Base-by-base conservation (phyloP, 2,329 filamentous ascomycete genomes). In the Talaromyces verruculosus region DNA sequence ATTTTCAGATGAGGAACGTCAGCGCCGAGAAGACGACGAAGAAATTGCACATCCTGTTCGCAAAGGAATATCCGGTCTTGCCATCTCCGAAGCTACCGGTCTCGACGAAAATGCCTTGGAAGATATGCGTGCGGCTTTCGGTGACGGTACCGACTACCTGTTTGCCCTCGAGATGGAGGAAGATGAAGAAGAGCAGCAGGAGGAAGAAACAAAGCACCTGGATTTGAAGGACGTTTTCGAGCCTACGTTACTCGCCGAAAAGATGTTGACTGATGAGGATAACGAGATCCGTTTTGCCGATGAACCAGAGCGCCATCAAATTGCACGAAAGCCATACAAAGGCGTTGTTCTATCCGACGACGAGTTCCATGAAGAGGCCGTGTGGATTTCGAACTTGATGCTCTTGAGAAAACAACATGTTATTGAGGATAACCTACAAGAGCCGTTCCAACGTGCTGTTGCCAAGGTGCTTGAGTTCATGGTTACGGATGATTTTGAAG, bases 141-240 rank as follows among this genome's bases (percentile, higher is more conserved):
- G 95, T 68, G 92, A 96, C 74, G 94, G 95, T 65, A 92, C 92
- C 69, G 95, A 99, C 74, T 99, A 98, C 75, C 89, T 93, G 71
- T 99, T 96, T 89, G 95, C 94, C 8, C 82, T 99, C 58, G 91
- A 94, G 62, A 84, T 94, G 73, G 93, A 98, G 77, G 91, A 95
- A 55, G 89, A 93, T 60, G 90, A 93, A 70, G 85, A 88, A 65
- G 91, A 96, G 70, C 89, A 91, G 58, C 88, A 90, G 65, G 85
- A 91, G 70, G 86, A 89, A 67, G 91, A 92, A 68, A 91, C 96
- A 70, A 91, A 93, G 72, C 89, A 89, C 53, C 87, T 98, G 49
- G 92, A 97, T 78, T 86, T 99, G 68, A 97, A 98, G 81, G 94
- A 99, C 76, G 94, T 99, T 61, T 99, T 99, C 73, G 95, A 99